These are phyloP conservation scores for Calocybe cyanea DNA, from an alignment of 768 basidiomycete genomes.

Conservation along the genomic window DNA sequence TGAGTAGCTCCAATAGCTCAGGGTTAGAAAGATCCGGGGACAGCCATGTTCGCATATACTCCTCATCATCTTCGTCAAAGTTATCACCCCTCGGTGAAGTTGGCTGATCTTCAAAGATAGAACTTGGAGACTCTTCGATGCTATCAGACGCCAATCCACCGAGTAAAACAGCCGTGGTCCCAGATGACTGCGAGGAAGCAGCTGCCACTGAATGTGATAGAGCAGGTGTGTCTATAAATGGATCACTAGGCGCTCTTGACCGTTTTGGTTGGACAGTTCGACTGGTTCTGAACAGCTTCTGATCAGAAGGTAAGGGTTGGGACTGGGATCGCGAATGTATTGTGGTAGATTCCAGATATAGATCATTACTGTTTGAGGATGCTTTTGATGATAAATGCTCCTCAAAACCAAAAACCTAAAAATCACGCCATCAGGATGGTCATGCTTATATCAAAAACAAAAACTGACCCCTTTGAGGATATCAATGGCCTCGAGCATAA, in stretches of 20 bases:
- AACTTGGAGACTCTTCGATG: conserved; percentile 39
- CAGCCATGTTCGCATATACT: conserved; percentile 74
- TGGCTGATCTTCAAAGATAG: conserved; percentile 33
- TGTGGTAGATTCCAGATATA: conserved; percentile 32
- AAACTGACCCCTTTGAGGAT: conserved; percentile 84
- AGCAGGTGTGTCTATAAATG: conserved; percentile 71
- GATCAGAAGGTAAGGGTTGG: conserved; percentile 43
- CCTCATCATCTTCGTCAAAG: conserved; percentile 33
- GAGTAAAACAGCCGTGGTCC: conserved; percentile 26
- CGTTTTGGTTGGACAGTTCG: conserved; percentile 54
- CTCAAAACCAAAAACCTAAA: conserved; percentile 62
- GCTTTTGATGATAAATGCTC: conserved; percentile 48
- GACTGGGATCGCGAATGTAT: conserved; percentile 56
- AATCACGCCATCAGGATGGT: conserved; percentile 10
- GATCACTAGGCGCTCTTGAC: conserved; percentile 72
- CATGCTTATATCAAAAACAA: conserved; percentile 16
- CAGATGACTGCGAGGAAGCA: conserved; percentile 47
- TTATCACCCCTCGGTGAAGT: conserved; percentile 28
- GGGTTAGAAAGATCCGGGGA: conserved; percentile 76
- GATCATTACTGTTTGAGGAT: conserved; percentile 26
- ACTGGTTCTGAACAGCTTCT: conserved; percentile 37
- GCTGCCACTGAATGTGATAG: conserved; percentile 53
- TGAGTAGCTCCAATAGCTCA: conserved; percentile 65
- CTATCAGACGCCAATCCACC: conserved; percentile 27
- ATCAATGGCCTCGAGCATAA: conserved; percentile 89